Base-by-base conservation (phyloP, 75 land plant genomes). In the Chamaecyparis obtusa region DNA sequence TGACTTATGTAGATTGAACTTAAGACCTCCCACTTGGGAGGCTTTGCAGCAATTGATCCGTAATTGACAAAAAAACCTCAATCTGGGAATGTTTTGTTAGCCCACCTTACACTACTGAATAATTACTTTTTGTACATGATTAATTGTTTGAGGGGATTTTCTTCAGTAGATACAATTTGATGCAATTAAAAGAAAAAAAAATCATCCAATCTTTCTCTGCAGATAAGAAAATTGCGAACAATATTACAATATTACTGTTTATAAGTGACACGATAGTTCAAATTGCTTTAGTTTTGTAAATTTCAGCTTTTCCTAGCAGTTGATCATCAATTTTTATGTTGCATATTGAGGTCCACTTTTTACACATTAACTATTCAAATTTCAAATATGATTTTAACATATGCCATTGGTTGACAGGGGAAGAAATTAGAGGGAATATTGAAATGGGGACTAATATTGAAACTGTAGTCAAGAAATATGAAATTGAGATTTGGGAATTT, bases 401-500 rank as follows among this genome's bases (percentile, higher is more conserved):
- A 24, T 86, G 39, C 14, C 87, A 78, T 86, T 32, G 48, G 32
- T 86, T 56, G 87, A 64, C 35, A 37, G 49, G 49, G 44, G 84
- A 41, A 86, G 83, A 37, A 43, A 16, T 14, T 41, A 81, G 48
- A 55, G 56, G 85, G 37, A 14, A 84, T 35, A 64, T 36, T 84
- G 54, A 84, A 54, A 32, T 49, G 36, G 56, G 51, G 27, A 36
- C 90, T 55, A 67, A 27, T 55, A 44, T 74, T 69, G 93, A 93
- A 3, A 81, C 76, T 17, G 83, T 91, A 33, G 69, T 89, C 5
- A 88, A 93, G 80, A 93, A 64, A 88, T 91, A 91, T 30, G 86
- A 91, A 27, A 46, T 9, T 9, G 93, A 94, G 74, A 88, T 95
- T 4, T 91, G 91, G 15, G 88, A 89, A 84, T 89, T 89, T 89